A percentile compares a stretch with the other conserved stretches of the same genome.
Evolutionary conservation across 2,329 filamentous ascomycete species (phyloP).

Genomic region (Apiospora saccharicola): DNA sequence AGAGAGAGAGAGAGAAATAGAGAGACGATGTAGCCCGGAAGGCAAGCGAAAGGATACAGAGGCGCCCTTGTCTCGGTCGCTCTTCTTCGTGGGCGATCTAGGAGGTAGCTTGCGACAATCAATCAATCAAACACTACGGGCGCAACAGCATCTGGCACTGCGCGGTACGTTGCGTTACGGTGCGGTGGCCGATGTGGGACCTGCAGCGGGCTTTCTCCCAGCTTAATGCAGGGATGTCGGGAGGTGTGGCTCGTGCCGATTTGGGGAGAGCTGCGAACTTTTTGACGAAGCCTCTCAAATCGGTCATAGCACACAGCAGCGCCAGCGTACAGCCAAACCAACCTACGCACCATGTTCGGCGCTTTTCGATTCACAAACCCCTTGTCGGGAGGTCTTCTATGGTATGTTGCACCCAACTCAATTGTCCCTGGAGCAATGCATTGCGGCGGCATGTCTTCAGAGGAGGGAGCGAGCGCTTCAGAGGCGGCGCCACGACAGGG

Average conservation of each 20-base stretch:
- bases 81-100: not conserved
- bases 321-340: slow-evolving; percentile 26
- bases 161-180: not conserved
- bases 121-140: not conserved
- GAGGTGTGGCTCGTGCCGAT: slow-evolving; percentile 28
- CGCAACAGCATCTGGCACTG: not conserved
- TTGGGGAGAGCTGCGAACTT: slow-evolving; percentile 23
- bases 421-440: not conserved
- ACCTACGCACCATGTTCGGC: slow-evolving; percentile 73
- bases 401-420: slow-evolving; percentile 56
- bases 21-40: not conserved
- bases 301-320: slow-evolving; percentile 4
- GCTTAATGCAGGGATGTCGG: slow-evolving; percentile 25
- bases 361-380: slow-evolving; percentile 81
- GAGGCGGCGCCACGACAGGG: not conserved
- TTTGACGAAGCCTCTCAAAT: slow-evolving; percentile 18
- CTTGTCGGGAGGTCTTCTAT: slow-evolving; percentile 82
- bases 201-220: slow-evolving; percentile 33
- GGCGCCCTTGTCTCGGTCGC: not conserved
- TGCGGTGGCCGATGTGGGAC: slow-evolving; percentile 17
- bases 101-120: not conserved
- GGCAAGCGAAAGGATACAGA: not conserved
- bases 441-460: not conserved
- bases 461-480: not conserved
- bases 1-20: not conserved